A percentile compares a stretch with the other conserved stretches of the same genome.
These are phyloP conservation scores for Kuraishia piskuri DNA, from an alignment of 805 yeast genomes.

Conservation along the genomic window DNA sequence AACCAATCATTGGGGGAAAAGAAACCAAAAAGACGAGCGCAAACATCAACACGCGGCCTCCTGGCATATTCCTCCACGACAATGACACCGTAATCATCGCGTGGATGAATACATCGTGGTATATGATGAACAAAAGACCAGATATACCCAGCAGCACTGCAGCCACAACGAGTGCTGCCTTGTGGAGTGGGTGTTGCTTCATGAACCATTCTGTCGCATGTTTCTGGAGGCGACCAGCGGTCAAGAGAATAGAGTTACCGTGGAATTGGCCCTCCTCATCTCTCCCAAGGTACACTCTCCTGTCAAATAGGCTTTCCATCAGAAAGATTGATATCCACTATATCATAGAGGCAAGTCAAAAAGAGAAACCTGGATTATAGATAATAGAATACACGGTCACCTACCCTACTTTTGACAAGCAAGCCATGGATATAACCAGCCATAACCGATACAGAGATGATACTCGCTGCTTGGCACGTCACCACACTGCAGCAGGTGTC, in stretches of 20 bases:
- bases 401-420: too few relatives aligned
- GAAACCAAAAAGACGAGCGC: constrained; percentile 54
- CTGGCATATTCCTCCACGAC: constrained; percentile 28
- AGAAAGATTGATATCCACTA: neutral
- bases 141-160: neutral
- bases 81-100: constrained; percentile 34
- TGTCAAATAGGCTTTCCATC: neutral
- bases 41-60: constrained; percentile 40
- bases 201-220: neutral
- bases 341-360: neutral
- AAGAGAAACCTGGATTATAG: too few relatives aligned
- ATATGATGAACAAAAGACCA: constrained; percentile 17
- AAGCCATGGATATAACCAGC: too few relatives aligned
- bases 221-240: neutral
- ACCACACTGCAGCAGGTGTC: too few relatives aligned
- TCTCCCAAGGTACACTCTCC: neutral
- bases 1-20: constrained; percentile 90
- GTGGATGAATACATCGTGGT: constrained; percentile 27
- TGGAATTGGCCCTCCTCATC: neutral
- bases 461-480: too few relatives aligned
- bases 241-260: neutral
- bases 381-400: too few relatives aligned
- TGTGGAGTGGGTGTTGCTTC: neutral
- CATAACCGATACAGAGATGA: too few relatives aligned
- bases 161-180: constrained; percentile 7